A percentile compares a stretch with the other conserved stretches of the same genome.
Evolutionary conservation across 139 green algal genomes (phyloP).

Genomic region (Mesostigma viride): DNA sequence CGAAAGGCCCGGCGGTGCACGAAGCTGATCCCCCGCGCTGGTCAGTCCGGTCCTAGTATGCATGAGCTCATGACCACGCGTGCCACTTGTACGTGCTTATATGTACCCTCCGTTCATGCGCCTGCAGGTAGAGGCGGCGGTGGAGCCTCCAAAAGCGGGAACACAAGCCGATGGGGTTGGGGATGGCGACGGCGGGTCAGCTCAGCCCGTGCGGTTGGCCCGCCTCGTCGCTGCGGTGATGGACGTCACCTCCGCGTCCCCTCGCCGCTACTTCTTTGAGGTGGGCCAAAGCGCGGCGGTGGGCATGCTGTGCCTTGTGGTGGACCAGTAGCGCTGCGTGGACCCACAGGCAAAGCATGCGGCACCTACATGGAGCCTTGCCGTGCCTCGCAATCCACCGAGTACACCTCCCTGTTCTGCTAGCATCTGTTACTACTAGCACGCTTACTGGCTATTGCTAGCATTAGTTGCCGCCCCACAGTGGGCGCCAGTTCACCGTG

Average conservation of each 20-base stretch:
- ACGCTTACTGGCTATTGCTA: background rate
- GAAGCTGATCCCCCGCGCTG: no score
- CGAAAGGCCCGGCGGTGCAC: no score
- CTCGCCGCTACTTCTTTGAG: conserved; percentile 79
- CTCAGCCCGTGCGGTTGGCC: conserved; percentile 29
- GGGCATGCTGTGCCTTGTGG: background rate
- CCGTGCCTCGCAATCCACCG: background rate
- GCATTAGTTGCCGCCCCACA: no score
- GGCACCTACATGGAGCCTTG: background rate
- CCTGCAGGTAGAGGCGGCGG: no score
- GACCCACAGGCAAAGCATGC: background rate
- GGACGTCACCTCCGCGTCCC: conserved; percentile 64
- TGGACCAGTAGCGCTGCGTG: background rate
- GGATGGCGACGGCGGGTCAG: no score
- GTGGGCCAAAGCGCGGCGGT: conserved; percentile 14
- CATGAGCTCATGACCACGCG: no score
- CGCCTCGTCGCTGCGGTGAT: conserved; percentile 54
- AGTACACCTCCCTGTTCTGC: background rate
- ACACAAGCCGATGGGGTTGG: background rate
- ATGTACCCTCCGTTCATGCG: no score
- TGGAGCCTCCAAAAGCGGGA: no score
- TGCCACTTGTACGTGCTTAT: no score
- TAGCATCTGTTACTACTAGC: background rate
- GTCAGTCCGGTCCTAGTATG: no score
- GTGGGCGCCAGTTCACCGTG: no score